These are phyloP conservation scores for Alloteropsis angusta DNA, from an alignment of 202 grass and related monocot genomes.

Conservation along the genomic window DNA sequence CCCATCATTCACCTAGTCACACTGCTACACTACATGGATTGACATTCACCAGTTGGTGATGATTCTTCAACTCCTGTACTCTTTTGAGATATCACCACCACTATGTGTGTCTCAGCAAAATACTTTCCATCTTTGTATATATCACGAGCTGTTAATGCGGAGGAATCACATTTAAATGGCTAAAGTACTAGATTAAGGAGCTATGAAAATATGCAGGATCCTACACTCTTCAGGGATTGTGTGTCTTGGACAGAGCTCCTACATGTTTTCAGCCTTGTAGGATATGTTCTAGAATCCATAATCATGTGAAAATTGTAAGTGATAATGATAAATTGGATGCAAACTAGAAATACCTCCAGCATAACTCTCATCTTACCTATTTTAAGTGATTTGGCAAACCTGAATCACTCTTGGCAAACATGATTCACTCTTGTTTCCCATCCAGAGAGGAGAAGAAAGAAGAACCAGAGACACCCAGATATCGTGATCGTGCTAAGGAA, in stretches of 20 bases:
- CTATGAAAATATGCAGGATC: neutral
- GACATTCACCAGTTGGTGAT: too few relatives aligned
- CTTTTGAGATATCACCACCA: neutral
- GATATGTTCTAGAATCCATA: neutral
- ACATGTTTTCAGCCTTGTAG: neutral
- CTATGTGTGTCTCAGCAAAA: neutral
- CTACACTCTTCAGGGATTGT: neutral
- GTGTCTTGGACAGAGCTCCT: neutral
- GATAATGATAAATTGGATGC: neutral
- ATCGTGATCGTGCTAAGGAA: constrained; percentile 96
- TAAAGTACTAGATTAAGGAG: neutral
- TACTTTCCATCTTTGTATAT: neutral
- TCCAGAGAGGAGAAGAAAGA: constrained; percentile 91
- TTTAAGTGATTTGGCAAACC: neutral
- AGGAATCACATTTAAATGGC: neutral
- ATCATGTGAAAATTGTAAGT: neutral
- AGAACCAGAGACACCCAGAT: constrained; percentile 72
- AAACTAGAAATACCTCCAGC: neutral
- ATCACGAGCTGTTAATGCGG: neutral
- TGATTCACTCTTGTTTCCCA: neutral
- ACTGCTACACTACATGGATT: neutral
- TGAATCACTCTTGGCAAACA: neutral
- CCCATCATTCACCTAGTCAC: neutral
- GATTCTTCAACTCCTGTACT: too few relatives aligned
- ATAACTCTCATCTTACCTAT: neutral